Evolutionary conservation across 208 protist species (phyloP).

Genomic region (Naegleria fowleri): DNA sequence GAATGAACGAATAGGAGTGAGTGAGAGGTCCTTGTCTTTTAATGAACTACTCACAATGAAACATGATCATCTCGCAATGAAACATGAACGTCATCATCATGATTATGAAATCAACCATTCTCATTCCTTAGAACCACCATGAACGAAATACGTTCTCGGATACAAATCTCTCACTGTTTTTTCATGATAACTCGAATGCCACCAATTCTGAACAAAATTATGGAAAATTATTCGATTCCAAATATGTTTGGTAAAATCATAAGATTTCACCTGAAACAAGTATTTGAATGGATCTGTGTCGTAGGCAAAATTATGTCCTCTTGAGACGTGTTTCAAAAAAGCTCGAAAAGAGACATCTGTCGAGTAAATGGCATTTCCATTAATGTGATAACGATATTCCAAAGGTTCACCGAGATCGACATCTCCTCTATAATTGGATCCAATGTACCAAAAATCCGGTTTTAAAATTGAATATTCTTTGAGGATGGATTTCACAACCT

Average conservation of each 20-base stretch:
- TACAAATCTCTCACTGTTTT: not conserved
- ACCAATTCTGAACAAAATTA: not conserved
- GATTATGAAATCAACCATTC: too few species aligned
- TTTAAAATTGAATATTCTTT: not conserved
- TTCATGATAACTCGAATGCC: not conserved
- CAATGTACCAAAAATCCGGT: not conserved
- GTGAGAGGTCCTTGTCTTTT: too few species aligned
- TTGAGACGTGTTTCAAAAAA: not conserved
- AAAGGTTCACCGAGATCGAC: not conserved
- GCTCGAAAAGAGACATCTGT: not conserved
- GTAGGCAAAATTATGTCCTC: not conserved
- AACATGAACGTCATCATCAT: too few species aligned
- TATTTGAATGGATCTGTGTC: not conserved
- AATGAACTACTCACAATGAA: too few species aligned
- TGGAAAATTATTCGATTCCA: not conserved
- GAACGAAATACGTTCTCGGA: not conserved
- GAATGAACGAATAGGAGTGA: too few species aligned
- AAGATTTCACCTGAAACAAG: not conserved
- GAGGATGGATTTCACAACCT: not conserved
- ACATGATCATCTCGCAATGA: too few species aligned
- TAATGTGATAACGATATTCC: not conserved
- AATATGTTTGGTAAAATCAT: not conserved
- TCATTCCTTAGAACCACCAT: not conserved
- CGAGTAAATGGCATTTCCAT: not conserved
- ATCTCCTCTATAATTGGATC: not conserved